These are phyloP conservation scores for Omphalea diandra DNA, from an alignment of 441 rosid species.

Conservation along the genomic window DNA sequence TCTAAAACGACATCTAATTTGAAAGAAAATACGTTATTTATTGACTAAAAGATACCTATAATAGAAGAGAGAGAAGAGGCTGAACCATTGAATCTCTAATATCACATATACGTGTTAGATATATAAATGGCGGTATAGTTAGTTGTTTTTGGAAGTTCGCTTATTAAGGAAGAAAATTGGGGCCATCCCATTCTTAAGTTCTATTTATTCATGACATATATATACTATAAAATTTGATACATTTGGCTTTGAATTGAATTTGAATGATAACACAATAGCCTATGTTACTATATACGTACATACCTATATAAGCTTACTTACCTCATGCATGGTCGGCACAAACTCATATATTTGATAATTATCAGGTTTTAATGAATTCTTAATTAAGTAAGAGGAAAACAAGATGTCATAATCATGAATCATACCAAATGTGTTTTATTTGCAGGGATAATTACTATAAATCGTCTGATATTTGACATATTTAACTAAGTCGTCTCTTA, in stretches of 20 bases:
- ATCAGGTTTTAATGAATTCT: background rate
- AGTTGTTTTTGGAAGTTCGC: constrained; percentile 8
- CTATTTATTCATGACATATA: too few species aligned
- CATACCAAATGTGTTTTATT: background rate
- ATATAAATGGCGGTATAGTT: background rate
- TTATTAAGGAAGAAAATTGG: background rate
- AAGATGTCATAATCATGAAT: background rate
- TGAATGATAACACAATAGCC: too few species aligned
- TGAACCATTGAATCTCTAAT: constrained; percentile 7
- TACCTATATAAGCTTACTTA: background rate
- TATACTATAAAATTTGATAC: too few species aligned
- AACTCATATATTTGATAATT: background rate
- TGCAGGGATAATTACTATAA: too few species aligned
- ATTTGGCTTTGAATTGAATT: background rate
- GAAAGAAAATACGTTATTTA: too few species aligned
- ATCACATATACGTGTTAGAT: background rate
- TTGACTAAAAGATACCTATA: constrained; percentile 22
- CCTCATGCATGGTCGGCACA: constrained; percentile 5
- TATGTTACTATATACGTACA: too few species aligned
- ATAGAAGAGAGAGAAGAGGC: constrained; percentile 32
- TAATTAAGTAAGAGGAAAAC: background rate
- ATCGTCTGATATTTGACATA: too few species aligned
- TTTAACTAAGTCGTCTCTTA: too few species aligned
- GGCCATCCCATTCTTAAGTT: constrained; percentile 8
- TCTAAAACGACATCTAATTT: too few species aligned